Percentiles rank a stretch among this genome's conserved stretches.
Evolutionary conservation across 768 basidiomycete genomes (phyloP).

Genomic region (Leccinellum rugosiceps): DNA sequence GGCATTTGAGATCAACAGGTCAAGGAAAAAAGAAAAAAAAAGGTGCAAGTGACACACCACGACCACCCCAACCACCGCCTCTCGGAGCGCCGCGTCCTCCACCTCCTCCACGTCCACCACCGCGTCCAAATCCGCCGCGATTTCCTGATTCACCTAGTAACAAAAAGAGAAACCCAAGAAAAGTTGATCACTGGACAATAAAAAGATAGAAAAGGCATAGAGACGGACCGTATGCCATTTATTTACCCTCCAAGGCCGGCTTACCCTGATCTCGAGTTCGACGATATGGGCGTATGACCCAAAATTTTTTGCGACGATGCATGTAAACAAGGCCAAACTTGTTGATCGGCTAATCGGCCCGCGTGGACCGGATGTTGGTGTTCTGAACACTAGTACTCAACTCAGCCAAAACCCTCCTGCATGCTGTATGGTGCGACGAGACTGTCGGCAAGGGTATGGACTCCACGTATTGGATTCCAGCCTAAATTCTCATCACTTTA

Average conservation of each 20-base stretch:
- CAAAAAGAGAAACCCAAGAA: not conserved
- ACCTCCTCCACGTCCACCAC: conserved; percentile 39
- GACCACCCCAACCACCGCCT: conserved; percentile 42
- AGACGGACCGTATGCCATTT: conserved; percentile 37
- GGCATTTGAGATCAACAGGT: not conserved
- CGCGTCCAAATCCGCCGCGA: conserved; percentile 66
- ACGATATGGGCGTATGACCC: not conserved
- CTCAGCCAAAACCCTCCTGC: too few relatives aligned
- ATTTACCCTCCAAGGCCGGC: conserved; percentile 13
- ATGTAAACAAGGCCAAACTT: conserved; percentile 16
- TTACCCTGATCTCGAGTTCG: conserved; percentile 13
- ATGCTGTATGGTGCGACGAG: not conserved
- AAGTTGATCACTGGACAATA: not conserved
- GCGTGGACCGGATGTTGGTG: not conserved
- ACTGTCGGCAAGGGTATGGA: not conserved
- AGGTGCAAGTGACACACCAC: conserved; percentile 24
- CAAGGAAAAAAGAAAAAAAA: not conserved
- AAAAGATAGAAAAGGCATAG: not conserved
- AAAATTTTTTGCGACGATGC: conserved; percentile 10
- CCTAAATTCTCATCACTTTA: not conserved
- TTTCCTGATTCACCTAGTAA: conserved; percentile 60
- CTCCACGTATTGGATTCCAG: not conserved
- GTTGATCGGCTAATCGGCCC: not conserved
- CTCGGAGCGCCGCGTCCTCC: conserved; percentile 37
- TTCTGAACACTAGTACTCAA: too few relatives aligned